Evolutionary conservation across 345 rosid species (phyloP).

Genomic region (Pistacia integerrima): DNA sequence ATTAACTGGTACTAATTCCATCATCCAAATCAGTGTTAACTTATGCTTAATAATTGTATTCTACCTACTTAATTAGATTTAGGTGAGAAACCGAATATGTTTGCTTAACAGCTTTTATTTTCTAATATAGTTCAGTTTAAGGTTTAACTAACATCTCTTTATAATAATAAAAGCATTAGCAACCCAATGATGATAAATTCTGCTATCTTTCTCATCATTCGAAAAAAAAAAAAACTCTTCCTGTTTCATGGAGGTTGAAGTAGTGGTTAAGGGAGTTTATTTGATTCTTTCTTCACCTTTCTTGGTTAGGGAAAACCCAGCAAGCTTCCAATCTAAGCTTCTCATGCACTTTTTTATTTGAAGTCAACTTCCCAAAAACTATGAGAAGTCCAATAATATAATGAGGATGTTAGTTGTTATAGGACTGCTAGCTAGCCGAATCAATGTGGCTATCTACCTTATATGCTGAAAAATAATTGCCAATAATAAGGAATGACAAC

Average conservation of each 20-base stretch:
- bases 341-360: neutral
- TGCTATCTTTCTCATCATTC: too few relatives aligned
- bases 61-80: too few relatives aligned
- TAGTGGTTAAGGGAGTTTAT: neutral
- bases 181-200: too few relatives aligned
- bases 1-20: neutral
- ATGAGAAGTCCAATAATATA: neutral
- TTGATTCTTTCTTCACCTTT: neutral
- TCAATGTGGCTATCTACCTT: constrained; percentile 7
- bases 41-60: too few relatives aligned
- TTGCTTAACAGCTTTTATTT: too few relatives aligned
- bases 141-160: too few relatives aligned
- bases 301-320: neutral
- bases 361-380: constrained; percentile 14
- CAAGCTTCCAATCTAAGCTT: neutral
- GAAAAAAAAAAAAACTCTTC: too few relatives aligned
- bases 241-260: neutral
- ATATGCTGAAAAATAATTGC: constrained; percentile 18
- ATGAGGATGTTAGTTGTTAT: constrained; percentile 8
- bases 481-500: constrained; percentile 28
- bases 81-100: too few relatives aligned
- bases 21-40: neutral
- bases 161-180: too few relatives aligned
- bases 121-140: too few relatives aligned
- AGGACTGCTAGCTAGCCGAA: neutral